Conservation (phyloP, 768 basidiomycete genomes). For the Lentinula sp. region DNA sequence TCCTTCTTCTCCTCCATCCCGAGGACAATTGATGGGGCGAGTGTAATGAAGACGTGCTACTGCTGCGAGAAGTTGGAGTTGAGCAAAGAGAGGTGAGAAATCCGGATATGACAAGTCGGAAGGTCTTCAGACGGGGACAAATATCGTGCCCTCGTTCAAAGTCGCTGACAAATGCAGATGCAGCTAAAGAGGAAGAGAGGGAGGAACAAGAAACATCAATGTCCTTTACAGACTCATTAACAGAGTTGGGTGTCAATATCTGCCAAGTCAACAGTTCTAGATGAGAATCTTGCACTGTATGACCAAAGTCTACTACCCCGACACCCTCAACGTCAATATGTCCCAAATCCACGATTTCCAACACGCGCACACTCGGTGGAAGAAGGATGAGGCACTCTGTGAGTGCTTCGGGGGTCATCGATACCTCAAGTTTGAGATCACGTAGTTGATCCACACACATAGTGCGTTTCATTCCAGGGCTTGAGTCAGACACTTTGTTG, state of each 20-base stretch:
- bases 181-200: background rate
- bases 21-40: background rate
- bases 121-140: background rate
- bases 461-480: background rate
- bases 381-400: conserved; percentile 1
- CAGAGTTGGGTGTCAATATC: background rate
- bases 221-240: background rate
- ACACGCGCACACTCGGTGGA: background rate
- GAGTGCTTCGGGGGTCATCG: background rate
- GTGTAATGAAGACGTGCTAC: background rate
- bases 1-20: background rate
- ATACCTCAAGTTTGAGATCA: background rate
- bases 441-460: background rate
- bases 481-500: background rate
- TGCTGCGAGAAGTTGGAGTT: background rate
- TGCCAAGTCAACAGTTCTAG: background rate
- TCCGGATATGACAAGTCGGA: background rate
- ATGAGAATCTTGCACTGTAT: conserved; percentile 1
- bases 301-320: background rate
- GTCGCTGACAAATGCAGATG: too few species aligned
- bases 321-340: background rate
- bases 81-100: background rate
- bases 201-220: background rate
- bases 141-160: background rate
- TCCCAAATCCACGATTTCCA: background rate